phyloP scores from a whole-genome alignment of 1,284 basidiomycete species.

The Moesziomyces sp. region DNA sequence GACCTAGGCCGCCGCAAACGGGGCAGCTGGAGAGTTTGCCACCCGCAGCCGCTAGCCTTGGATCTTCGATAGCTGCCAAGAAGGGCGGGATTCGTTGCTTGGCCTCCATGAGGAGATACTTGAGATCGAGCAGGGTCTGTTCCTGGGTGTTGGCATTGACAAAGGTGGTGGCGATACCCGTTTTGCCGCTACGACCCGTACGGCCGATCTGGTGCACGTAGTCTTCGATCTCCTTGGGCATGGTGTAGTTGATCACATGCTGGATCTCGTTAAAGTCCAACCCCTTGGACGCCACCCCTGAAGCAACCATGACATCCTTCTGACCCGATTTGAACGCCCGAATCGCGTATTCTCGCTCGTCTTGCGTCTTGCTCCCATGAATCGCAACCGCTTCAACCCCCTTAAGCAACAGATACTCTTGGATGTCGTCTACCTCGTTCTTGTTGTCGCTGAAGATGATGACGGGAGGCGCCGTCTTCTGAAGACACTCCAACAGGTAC shows the following conservation, averaged over 20 bases:
- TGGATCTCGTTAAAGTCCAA: conserved; percentile 98
- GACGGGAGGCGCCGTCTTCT: conserved; percentile 97
- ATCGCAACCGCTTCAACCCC: conserved; percentile 98
- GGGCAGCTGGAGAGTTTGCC: conserved; percentile 86
- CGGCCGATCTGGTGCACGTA: conserved; percentile 92
- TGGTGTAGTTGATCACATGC: conserved; percentile 95
- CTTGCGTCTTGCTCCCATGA: conserved; percentile 96
- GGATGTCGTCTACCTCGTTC: conserved; percentile 99
- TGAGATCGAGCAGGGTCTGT: conserved; percentile 94
- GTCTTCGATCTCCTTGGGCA: conserved; percentile 95
- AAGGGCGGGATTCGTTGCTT: conserved; percentile 99
- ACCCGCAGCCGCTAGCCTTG: conserved; percentile 76
- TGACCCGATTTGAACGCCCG: conserved; percentile 94
- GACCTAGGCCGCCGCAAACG: conserved; percentile 97
- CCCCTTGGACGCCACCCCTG: conserved; percentile 95
- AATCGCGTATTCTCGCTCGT: conserved; percentile 98
- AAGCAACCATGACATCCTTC: conserved; percentile 99
- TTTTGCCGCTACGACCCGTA: conserved; percentile 96
- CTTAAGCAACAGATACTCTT: conserved; percentile 95
- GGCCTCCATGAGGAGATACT: conserved; percentile 95
- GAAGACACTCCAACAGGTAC: conserved; percentile 93
- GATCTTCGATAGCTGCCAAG: conserved; percentile 89
- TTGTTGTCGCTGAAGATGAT: conserved; percentile 99
- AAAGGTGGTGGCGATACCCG: conserved; percentile 99
- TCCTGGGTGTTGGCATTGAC: conserved; percentile 97